Evolutionary conservation across 129 eudicot species (phyloP), one percentile per base, ranked within the genome.

Genomic region (Lactuca saligna): DNA sequence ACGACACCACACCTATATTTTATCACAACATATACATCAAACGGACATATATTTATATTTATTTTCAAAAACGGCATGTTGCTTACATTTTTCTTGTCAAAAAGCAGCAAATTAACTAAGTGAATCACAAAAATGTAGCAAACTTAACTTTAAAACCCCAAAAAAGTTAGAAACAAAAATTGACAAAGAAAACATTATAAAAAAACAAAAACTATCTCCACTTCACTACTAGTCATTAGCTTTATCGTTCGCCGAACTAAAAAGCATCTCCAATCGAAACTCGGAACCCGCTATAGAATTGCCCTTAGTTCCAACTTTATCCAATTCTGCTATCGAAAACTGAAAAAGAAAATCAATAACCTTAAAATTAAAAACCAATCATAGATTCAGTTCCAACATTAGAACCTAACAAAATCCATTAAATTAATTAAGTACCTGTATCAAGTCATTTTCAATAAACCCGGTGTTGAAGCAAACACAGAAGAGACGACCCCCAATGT

Each of bases 401-500:
- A 11, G 0, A 39, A 39, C 46, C 9, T 42, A 50, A 3, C 9
- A 15, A 37, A 6, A 16, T 39, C 13, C 14, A 42, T 11, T n/a
- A 11, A 0, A n/a, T n/a, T n/a, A n/a, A 35, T 44, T 68, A 88
- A 25, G 29, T 68, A 88, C 91, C 86, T 85, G 89, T 56, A 89
- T 75, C 38, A 75, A 51, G 82, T 76, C 79, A 82, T 79, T 78
- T 13, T 75, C 82, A 8, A 86, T 81, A 74, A 86, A 89, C 33
- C 88, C 75, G 13, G 92, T 89, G 58, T 86, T 89, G 78, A 86
- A 89, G 77, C 96, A 89, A 53, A 79, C 84, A 56, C 86, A 83
- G 79, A 89, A 89, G 39, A 89, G 81, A 37, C 96, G 89, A 34
- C 92, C 89, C 54, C 96, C 96, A 3, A 86, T 60, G 61, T 83